These are phyloP conservation scores for Omphalotus olearius DNA, from an alignment of 1,284 basidiomycete genomes.

Conservation along the genomic window DNA sequence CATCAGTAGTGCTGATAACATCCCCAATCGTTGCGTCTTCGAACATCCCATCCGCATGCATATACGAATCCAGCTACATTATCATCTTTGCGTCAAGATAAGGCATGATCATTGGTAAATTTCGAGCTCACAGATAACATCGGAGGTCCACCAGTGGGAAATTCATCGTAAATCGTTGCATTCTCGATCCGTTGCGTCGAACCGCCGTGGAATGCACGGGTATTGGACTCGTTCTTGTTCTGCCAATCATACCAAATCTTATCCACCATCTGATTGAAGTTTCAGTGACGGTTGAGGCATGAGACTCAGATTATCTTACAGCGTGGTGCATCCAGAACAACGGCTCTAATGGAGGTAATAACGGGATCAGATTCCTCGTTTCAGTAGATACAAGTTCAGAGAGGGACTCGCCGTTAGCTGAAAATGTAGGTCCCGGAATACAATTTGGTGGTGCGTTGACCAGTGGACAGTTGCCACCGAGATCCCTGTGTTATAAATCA, in stretches of 20 bases:
- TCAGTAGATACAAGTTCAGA: too few relatives aligned
- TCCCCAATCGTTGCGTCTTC: background rate
- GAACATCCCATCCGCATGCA: constrained; percentile 4
- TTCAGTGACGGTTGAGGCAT: background rate
- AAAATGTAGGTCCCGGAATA: constrained; percentile 17
- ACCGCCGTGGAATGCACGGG: constrained; percentile 26
- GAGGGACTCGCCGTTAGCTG: constrained; percentile 15
- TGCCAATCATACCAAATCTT: constrained; percentile 35
- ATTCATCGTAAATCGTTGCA: constrained; percentile 18
- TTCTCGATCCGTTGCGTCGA: constrained; percentile 22
- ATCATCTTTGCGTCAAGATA: background rate
- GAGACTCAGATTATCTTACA: background rate
- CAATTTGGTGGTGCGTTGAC: constrained; percentile 14
- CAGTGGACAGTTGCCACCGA: constrained; percentile 14
- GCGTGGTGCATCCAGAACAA: constrained; percentile 11
- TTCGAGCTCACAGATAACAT: constrained; percentile 20
- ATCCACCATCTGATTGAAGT: constrained; percentile 25
- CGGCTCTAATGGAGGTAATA: background rate
- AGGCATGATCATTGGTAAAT: background rate
- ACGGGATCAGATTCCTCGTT: too few relatives aligned
- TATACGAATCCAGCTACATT: background rate
- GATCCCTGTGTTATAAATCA: constrained; percentile 11
- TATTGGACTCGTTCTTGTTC: constrained; percentile 19
- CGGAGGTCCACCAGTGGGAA: constrained; percentile 27
- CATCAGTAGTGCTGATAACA: constrained; percentile 2